Evolutionary conservation across 345 rosid genomes (phyloP).

Genomic region (Sapria himalayana): DNA sequence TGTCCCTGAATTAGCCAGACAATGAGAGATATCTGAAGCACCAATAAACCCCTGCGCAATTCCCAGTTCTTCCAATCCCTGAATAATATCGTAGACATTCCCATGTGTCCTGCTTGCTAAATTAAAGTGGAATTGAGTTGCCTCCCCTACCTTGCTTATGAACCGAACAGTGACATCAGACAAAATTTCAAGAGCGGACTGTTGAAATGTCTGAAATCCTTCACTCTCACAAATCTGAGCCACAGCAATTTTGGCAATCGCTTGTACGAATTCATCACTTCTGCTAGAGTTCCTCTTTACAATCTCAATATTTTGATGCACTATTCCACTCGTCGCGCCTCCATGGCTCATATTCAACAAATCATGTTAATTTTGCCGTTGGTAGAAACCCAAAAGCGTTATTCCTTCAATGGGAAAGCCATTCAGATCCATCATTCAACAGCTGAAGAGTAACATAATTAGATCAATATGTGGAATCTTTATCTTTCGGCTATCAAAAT

Average conservation of each 20-base stretch:
- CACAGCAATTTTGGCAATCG: slow-evolving; percentile 39
- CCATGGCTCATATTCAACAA: slow-evolving; percentile 82
- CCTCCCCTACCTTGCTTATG: slow-evolving; percentile 34
- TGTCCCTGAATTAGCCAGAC: slow-evolving; percentile 41
- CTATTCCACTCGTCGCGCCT: slow-evolving; percentile 36
- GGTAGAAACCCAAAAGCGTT: slow-evolving; percentile 13
- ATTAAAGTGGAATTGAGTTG: slow-evolving; percentile 33
- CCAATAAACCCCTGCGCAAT: slow-evolving; percentile 36
- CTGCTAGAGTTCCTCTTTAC: slow-evolving; percentile 18
- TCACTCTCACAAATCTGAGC: slow-evolving; percentile 54
- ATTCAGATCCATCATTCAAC: too few species aligned
- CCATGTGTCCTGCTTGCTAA: slow-evolving; percentile 41
- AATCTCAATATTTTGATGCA: slow-evolving; percentile 12
- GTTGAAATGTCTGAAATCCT: slow-evolving; percentile 63
- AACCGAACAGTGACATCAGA: slow-evolving; percentile 36
- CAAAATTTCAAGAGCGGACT: slow-evolving; percentile 46
- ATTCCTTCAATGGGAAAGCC: too few species aligned
- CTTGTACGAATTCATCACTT: slow-evolving; percentile 27
- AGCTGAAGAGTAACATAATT: too few species aligned
- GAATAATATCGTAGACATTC: slow-evolving; percentile 45
- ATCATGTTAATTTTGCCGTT: slow-evolving; percentile 29
- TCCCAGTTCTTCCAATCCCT: slow-evolving; percentile 52
- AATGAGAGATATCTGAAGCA: slow-evolving; percentile 33
- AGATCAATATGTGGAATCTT: too few species aligned
- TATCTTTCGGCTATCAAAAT: too few species aligned